phyloP scores from a whole-genome alignment of 331 rosid genomes.

The Acacia concinna region DNA sequence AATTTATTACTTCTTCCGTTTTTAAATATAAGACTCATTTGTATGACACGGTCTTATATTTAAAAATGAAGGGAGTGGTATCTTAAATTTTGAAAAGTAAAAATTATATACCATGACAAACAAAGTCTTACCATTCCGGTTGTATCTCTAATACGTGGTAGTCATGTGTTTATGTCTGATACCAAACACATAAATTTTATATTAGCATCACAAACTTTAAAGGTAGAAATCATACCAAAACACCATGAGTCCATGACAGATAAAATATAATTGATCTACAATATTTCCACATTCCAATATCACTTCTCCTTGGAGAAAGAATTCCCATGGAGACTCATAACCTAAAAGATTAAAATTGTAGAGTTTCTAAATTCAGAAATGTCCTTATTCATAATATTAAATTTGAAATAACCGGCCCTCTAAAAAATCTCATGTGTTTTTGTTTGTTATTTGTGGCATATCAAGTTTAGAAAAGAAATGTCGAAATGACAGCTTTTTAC shows the following conservation, averaged over 20 bases:
- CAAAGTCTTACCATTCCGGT: too few species aligned
- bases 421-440: not conserved
- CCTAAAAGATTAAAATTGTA: constrained; percentile 60
- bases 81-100: too few species aligned
- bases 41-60: too few species aligned
- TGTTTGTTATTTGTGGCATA: constrained; percentile 16
- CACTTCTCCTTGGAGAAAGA: constrained; percentile 95
- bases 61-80: too few species aligned
- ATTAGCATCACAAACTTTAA: too few species aligned
- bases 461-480: constrained; percentile 14
- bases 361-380: not conserved
- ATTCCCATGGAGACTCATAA: constrained; percentile 83
- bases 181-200: too few species aligned
- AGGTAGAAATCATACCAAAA: constrained; percentile 56
- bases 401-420: too few species aligned
- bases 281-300: constrained; percentile 86
- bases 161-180: too few species aligned
- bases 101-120: too few species aligned
- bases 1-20: too few species aligned
- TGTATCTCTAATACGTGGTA: too few species aligned
- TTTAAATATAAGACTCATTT: too few species aligned
- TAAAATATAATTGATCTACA: constrained; percentile 92
- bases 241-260: constrained; percentile 90
- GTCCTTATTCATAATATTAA: not conserved
- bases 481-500: not conserved